phyloP scores from a whole-genome alignment of 2,329 filamentous ascomycete genomes.

The Botrytis byssoidea region DNA sequence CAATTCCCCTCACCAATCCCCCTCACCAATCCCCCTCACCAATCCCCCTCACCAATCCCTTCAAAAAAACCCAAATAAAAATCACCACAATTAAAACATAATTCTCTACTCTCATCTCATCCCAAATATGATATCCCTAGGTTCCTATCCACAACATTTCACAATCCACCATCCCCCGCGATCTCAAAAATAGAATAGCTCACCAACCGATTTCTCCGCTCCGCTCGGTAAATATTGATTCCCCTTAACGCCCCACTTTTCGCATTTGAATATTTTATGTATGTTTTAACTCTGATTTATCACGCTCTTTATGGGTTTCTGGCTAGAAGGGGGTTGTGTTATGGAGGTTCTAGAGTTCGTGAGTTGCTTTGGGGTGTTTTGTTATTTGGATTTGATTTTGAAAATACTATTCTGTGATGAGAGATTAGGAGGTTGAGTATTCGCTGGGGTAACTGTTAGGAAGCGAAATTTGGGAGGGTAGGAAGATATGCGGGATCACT shows the following conservation, averaged over 20 bases:
- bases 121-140: neutral
- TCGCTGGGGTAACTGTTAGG: rapidly evolving
- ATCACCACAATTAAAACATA: rapidly evolving
- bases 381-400: neutral
- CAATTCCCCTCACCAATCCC: too few relatives aligned
- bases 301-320: too few relatives aligned
- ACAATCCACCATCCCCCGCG: too few relatives aligned
- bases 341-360: too few relatives aligned
- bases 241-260: neutral
- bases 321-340: too few relatives aligned
- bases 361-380: too few relatives aligned
- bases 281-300: neutral
- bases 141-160: too few relatives aligned
- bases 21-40: too few relatives aligned
- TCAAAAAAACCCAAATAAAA: too few relatives aligned
- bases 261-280: neutral
- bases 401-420: rapidly evolving
- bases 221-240: neutral
- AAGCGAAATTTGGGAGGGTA: neutral
- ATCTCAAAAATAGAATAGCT: too few relatives aligned
- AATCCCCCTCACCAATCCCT: too few relatives aligned
- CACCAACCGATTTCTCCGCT: neutral
- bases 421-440: neutral
- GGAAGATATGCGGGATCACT: neutral
- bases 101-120: neutral